These are phyloP conservation scores for Pontederia paniculata DNA, from an alignment of 176 grass and related monocot species.

Conservation along the genomic window DNA sequence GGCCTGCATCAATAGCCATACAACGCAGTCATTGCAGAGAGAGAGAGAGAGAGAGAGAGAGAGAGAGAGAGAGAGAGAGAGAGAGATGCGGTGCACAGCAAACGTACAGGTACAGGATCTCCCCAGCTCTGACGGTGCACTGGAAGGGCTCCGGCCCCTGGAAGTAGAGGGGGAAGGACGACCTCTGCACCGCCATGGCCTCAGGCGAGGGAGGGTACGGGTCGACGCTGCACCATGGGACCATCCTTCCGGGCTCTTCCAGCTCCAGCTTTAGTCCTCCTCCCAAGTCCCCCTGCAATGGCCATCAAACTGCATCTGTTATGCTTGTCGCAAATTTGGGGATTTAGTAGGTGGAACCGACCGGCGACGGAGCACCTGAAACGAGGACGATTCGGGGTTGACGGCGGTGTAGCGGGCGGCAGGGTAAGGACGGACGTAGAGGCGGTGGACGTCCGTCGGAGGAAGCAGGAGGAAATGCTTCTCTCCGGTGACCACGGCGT, in stretches of 20 bases:
- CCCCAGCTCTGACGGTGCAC: conserved; percentile 75
- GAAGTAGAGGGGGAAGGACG: conserved; percentile 67
- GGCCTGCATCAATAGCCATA: conserved; percentile 31
- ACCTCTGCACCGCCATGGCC: conserved; percentile 31
- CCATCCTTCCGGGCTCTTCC: conserved; percentile 41
- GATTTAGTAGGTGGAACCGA: no score
- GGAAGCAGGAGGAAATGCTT: conserved; percentile 86
- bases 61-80: background rate
- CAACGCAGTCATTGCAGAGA: no score
- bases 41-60: background rate
- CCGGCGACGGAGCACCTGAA: background rate
- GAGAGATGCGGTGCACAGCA: background rate
- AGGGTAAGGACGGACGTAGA: conserved; percentile 62
- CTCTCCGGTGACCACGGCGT: conserved; percentile 67
- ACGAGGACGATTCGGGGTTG: background rate
- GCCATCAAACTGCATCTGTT: background rate
- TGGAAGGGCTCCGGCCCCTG: conserved; percentile 51
- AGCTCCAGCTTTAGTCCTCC: conserved; percentile 41
- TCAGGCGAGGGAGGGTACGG: conserved; percentile 50
- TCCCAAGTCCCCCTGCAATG: conserved; percentile 7
- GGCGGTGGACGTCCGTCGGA: conserved; percentile 75
- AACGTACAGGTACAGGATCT: conserved; percentile 77
- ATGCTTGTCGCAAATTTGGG: background rate
- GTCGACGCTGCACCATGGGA: conserved; percentile 90
- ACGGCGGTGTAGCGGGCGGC: conserved; percentile 37